Evolutionary conservation across 305 asterid genomes (phyloP).

Genomic region (Solanum aculeatissimum): DNA sequence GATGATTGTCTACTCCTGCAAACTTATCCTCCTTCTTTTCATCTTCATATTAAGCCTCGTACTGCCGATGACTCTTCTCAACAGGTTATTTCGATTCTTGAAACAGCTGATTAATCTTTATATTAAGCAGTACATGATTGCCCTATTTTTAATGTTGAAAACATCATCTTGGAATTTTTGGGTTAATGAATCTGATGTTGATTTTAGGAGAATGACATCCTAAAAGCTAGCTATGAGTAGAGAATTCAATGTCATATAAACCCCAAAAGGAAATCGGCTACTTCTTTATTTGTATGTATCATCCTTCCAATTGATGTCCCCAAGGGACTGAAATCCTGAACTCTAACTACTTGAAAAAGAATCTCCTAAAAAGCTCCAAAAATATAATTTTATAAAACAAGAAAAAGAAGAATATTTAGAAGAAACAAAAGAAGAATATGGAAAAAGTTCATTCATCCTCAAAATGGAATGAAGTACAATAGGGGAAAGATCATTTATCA

Average conservation of each 20-base stretch:
- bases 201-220: background rate
- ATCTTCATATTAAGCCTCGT: slow-evolving; percentile 70
- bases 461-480: background rate
- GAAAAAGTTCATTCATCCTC: background rate
- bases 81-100: slow-evolving; percentile 33
- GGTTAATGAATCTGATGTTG: background rate
- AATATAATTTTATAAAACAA: background rate
- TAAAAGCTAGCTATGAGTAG: background rate
- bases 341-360: background rate
- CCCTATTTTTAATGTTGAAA: background rate
- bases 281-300: background rate
- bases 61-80: slow-evolving; percentile 87
- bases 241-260: background rate
- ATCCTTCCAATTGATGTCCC: background rate
- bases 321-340: background rate
- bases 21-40: slow-evolving; percentile 64
- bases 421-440: background rate
- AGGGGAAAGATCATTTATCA: background rate
- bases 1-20: slow-evolving; percentile 53
- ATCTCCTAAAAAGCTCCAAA: background rate
- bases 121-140: too few species aligned
- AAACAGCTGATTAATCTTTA: background rate
- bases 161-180: background rate
- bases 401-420: background rate
- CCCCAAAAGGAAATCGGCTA: background rate